These are phyloP conservation scores for Royoungia palumana DNA, from an alignment of 768 basidiomycete species.

Conservation along the genomic window DNA sequence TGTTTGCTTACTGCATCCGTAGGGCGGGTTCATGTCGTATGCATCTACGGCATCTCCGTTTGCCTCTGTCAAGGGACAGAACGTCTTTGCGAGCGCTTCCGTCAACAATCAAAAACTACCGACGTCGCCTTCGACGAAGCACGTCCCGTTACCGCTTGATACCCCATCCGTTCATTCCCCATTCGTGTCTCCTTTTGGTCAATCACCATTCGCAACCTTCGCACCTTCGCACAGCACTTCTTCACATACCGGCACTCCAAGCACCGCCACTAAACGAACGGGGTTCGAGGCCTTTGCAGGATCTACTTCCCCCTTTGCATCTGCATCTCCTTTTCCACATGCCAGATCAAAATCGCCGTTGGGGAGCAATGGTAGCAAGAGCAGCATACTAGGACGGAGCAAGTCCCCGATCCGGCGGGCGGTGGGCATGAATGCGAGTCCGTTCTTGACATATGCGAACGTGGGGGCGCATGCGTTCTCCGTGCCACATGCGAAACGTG, in stretches of 20 bases:
- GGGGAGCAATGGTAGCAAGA: conserved; percentile 25
- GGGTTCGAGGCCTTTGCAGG: conserved; percentile 59
- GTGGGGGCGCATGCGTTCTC: conserved; percentile 41
- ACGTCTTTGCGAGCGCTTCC: conserved; percentile 35
- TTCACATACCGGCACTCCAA: conserved; percentile 19
- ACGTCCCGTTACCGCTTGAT: conserved; percentile 18
- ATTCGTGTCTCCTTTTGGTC: conserved; percentile 22
- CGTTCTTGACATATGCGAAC: conserved; percentile 61
- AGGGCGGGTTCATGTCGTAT: conserved; percentile 80
- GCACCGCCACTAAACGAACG: conserved; percentile 45
- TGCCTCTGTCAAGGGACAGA: conserved; percentile 68
- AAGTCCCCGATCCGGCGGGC: conserved; percentile 55
- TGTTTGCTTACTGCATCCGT: conserved; percentile 7
- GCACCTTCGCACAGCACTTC: conserved; percentile 14
- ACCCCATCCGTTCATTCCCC: conserved; percentile 20
- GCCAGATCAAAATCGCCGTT: conserved; percentile 52
- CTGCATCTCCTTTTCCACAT: conserved; percentile 31
- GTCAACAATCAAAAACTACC: conserved; percentile 28
- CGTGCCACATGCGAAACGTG: conserved; percentile 50
- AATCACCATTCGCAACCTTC: conserved; percentile 22
- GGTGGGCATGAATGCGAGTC: conserved; percentile 40
- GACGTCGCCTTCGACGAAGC: conserved; percentile 24
- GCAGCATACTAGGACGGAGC: conserved; percentile 34
- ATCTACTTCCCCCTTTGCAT: conserved; percentile 48
- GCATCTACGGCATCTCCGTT: conserved; percentile 74